A percentile compares a stretch with the other conserved stretches of the same genome.
These are phyloP conservation scores for Sphagnum tenellum DNA, from an alignment of 225 moss, liverwort and hornwort genomes.

Conservation along the genomic window DNA sequence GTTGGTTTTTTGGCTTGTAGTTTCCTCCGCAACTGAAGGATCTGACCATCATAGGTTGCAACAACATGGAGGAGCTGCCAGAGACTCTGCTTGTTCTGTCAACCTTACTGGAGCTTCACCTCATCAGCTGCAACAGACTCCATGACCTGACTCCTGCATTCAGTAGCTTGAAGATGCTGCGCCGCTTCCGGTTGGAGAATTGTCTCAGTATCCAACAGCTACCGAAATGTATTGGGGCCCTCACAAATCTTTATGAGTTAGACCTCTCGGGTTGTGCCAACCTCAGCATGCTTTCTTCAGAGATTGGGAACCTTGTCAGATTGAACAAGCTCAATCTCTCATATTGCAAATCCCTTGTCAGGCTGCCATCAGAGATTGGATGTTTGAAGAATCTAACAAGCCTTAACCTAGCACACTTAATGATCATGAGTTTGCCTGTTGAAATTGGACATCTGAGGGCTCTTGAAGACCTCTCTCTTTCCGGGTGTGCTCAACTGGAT, in stretches of 20 bases:
- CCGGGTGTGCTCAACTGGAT: constrained; percentile 69
- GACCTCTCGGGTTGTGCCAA: constrained; percentile 95
- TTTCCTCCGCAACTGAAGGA: constrained; percentile 88
- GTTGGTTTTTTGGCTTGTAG: constrained; percentile 18
- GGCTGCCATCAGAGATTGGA: constrained; percentile 66
- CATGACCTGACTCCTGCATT: constrained; percentile 72
- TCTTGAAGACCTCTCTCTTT: constrained; percentile 67
- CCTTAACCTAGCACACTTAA: constrained; percentile 62
- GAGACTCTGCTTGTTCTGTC: constrained; percentile 65
- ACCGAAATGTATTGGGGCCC: constrained; percentile 68
- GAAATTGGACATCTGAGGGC: constrained; percentile 71
- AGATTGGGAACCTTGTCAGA: constrained; percentile 63
- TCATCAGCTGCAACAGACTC: constrained; percentile 70
- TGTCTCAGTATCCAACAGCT: constrained; percentile 79
- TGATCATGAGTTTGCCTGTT: constrained; percentile 56
- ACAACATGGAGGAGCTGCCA: constrained; percentile 91
- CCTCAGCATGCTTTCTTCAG: constrained; percentile 63
- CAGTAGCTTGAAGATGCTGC: constrained; percentile 45
- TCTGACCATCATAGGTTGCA: constrained; percentile 85
- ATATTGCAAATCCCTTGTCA: constrained; percentile 74
- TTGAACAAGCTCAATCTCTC: constrained; percentile 75
- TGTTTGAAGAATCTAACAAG: constrained; percentile 67
- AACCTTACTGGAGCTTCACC: constrained; percentile 72
- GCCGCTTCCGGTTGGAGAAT: constrained; percentile 71
- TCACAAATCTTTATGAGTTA: constrained; percentile 62